Conservation (phyloP, 257 asterid genomes). For the Lithospermum erythrorhizon region DNA sequence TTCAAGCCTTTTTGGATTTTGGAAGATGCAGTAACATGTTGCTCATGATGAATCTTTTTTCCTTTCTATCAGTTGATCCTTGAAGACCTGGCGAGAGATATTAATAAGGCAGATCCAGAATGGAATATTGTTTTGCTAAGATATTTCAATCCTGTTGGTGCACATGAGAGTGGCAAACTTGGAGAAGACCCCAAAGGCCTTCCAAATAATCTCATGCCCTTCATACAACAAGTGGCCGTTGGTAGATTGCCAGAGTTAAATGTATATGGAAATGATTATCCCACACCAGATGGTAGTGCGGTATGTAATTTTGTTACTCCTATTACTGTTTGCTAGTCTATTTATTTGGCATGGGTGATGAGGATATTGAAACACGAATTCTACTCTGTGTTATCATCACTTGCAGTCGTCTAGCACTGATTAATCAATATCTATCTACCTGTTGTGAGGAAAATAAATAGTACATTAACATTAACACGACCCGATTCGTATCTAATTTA, state of each 20-base stretch:
- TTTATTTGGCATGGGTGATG: background rate
- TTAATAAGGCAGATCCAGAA: conserved; percentile 54
- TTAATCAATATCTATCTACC: no score
- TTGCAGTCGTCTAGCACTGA: no score
- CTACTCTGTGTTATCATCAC: no score
- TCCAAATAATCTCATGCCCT: conserved; percentile 97
- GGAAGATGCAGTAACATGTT: background rate
- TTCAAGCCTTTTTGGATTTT: background rate
- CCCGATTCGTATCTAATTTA: background rate
- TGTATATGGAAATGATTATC: conserved; percentile 86
- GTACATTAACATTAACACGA: no score
- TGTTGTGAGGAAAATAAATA: no score
- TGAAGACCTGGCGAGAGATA: conserved; percentile 83
- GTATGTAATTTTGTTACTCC: conserved; percentile 21
- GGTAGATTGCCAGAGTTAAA: conserved; percentile 80
- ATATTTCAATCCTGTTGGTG: conserved; percentile 94
- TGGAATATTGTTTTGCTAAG: conserved; percentile 84
- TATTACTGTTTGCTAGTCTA: background rate
- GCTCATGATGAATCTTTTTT: background rate
- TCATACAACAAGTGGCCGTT: conserved; percentile 87
- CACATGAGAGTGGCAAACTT: conserved; percentile 79
- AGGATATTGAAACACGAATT: no score
- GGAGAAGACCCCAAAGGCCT: conserved; percentile 96
- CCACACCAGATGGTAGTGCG: conserved; percentile 93
- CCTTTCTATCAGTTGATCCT: conserved; percentile 47